Conservation (phyloP, 2,329 filamentous ascomycete species). For the Fusarium fujikuroi region DNA sequence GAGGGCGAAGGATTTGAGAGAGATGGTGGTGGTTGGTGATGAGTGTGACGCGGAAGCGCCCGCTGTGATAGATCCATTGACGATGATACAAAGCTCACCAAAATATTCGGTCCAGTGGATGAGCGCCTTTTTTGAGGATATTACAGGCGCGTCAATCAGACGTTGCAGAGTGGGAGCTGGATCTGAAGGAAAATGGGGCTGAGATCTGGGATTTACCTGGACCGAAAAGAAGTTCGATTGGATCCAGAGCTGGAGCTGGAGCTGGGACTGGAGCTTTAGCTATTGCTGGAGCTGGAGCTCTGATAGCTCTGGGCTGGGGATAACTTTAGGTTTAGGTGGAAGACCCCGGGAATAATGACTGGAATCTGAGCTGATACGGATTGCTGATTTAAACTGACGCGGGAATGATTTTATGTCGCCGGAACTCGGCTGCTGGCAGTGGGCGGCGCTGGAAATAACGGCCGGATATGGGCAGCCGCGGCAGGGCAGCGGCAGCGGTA, state of each 20-base stretch:
- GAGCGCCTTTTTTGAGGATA: slow-evolving; percentile 20
- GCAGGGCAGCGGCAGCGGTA: slow-evolving; percentile 27
- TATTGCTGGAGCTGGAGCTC: slow-evolving; percentile 9
- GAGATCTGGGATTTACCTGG: slow-evolving; percentile 26
- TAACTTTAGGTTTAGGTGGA: slow-evolving; percentile 8
- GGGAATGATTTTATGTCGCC: slow-evolving; percentile 23
- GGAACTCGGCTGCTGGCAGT: slow-evolving; percentile 39
- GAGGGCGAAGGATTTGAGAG: slow-evolving; percentile 35
- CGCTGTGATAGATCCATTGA: slow-evolving; percentile 46
- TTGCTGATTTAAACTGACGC: slow-evolving; percentile 10
- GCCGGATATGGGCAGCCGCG: slow-evolving; percentile 34
- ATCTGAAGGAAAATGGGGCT: slow-evolving; percentile 29
- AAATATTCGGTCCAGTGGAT: slow-evolving; percentile 17
- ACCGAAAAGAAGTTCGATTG: slow-evolving; percentile 16
- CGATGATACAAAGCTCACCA: slow-evolving; percentile 11
- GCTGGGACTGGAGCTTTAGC: slow-evolving; percentile 26
- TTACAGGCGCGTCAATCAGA: slow-evolving; percentile 18
- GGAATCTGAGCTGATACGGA: slow-evolving; percentile 16
- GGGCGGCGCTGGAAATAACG: slow-evolving; percentile 48
- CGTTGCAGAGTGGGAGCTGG: slow-evolving; percentile 5
- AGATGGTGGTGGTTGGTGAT: slow-evolving; percentile 27
- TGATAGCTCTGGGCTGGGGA: slow-evolving; percentile 11
- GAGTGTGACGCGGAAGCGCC: slow-evolving; percentile 42
- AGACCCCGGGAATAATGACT: slow-evolving; percentile 35
- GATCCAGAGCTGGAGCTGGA: slow-evolving; percentile 19